Evolutionary conservation across 2,329 filamentous ascomycete genomes (phyloP).

Genomic region (Ophiostoma angusticollis): DNA sequence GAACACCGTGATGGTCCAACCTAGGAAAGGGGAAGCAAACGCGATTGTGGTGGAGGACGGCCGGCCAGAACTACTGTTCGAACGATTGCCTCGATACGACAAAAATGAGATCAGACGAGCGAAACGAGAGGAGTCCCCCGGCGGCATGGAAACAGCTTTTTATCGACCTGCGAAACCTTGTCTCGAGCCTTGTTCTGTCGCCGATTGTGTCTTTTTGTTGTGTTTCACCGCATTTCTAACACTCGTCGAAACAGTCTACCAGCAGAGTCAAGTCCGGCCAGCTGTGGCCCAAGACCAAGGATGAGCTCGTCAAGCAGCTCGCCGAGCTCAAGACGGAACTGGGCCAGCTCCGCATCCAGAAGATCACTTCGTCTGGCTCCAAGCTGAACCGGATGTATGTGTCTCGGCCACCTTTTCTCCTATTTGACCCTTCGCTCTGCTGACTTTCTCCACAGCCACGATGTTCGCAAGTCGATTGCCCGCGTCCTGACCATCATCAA

Average conservation of each 20-base stretch:
- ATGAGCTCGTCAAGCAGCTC: conserved; percentile 92
- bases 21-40: too few relatives aligned
- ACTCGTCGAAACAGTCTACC: conserved; percentile 31
- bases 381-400: conserved; percentile 97
- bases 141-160: too few relatives aligned
- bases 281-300: conserved; percentile 99
- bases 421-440: not conserved
- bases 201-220: too few relatives aligned
- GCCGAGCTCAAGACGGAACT: conserved; percentile 93
- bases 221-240: conserved; percentile 16
- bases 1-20: too few relatives aligned
- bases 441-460: conserved; percentile 53
- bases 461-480: conserved; percentile 98
- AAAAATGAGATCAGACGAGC: too few relatives aligned
- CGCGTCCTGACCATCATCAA: conserved; percentile 99
- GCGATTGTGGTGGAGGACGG: too few relatives aligned
- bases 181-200: too few relatives aligned
- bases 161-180: too few relatives aligned
- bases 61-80: too few relatives aligned
- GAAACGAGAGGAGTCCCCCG: too few relatives aligned
- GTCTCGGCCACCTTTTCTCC: conserved; percentile 4
- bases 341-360: conserved; percentile 92
- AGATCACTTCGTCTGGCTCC: conserved; percentile 87
- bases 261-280: conserved; percentile 82
- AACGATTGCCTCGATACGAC: too few relatives aligned